A percentile compares a stretch with the other conserved stretches of the same genome.
Conservation (phyloP, 2,329 filamentous ascomycete genomes). For the Bipolaris cookei region DNA sequence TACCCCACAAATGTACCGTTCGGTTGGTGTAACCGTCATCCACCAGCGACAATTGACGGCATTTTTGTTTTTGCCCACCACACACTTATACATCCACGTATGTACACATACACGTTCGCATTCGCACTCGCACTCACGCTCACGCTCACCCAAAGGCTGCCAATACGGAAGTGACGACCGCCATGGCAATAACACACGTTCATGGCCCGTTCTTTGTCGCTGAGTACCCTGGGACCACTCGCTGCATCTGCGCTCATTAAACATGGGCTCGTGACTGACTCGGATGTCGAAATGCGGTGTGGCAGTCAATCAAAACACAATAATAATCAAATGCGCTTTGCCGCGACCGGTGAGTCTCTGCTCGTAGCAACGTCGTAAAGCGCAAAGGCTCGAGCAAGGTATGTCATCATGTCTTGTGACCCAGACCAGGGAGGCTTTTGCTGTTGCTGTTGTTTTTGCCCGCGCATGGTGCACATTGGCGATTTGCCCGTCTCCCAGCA, state of each 20-base stretch:
- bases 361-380: conserved; percentile 25
- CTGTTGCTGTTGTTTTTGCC: conserved; percentile 13
- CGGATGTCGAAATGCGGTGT: conserved; percentile 38
- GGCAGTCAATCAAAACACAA: conserved; percentile 47
- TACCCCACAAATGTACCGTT: conserved; percentile 37
- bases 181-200: conserved; percentile 3
- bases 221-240: conserved; percentile 24
- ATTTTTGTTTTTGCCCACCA: conserved; percentile 14
- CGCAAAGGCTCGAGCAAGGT: conserved; percentile 23
- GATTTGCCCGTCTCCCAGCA: conserved; percentile 43
- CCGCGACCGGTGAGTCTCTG: conserved; percentile 31
- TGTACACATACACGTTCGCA: background rate
- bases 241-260: conserved; percentile 29
- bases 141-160: conserved; percentile 24
- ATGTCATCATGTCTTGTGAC: conserved; percentile 43
- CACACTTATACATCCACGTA: background rate
- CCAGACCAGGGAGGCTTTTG: conserved; percentile 23
- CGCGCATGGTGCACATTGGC: conserved; percentile 23
- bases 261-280: conserved; percentile 33
- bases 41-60: conserved; percentile 24
- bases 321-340: conserved; percentile 36
- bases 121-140: background rate
- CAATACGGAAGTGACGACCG: conserved; percentile 5
- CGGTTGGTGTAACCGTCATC: conserved; percentile 27
- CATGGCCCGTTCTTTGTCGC: conserved; percentile 14